Evolutionary conservation across 306 rosid species (phyloP).

Genomic region (Senna tora): DNA sequence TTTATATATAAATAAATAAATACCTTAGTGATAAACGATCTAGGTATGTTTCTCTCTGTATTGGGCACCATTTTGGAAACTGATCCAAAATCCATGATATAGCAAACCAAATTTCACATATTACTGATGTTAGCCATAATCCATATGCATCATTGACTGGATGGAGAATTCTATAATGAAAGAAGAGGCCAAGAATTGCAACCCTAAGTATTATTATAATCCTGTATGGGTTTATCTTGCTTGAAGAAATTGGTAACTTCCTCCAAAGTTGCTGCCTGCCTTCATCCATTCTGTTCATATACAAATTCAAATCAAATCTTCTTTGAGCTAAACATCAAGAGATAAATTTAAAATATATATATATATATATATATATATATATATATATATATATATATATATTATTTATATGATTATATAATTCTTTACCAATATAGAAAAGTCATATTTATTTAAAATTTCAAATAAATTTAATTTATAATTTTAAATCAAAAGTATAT

Average conservation of each 20-base stretch:
- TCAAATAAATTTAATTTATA: too few relatives aligned
- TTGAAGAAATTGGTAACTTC: conserved; percentile 79
- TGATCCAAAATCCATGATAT: conserved; percentile 92
- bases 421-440: too few relatives aligned
- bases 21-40: conserved; percentile 88
- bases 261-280: conserved; percentile 91
- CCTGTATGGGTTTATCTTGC: conserved; percentile 90
- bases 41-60: conserved; percentile 86
- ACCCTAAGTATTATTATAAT: conserved; percentile 75
- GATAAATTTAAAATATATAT: too few relatives aligned
- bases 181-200: conserved; percentile 74
- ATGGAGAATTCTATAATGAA: conserved; percentile 87
- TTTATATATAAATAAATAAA: conserved; percentile 2
- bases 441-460: too few relatives aligned
- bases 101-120: conserved; percentile 97
- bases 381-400: too few relatives aligned
- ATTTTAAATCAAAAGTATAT: too few relatives aligned
- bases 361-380: too few relatives aligned
- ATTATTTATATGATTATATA: too few relatives aligned
- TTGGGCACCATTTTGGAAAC: conserved; percentile 89
- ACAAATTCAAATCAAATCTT: conserved; percentile 16
- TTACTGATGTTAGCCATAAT: conserved; percentile 86
- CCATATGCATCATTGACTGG: conserved; percentile 81
- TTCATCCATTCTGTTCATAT: conserved; percentile 85
- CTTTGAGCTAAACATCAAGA: background rate